These are phyloP conservation scores for Exophiala aquamarina DNA, from an alignment of 2,329 filamentous ascomycete species.

Conservation along the genomic window DNA sequence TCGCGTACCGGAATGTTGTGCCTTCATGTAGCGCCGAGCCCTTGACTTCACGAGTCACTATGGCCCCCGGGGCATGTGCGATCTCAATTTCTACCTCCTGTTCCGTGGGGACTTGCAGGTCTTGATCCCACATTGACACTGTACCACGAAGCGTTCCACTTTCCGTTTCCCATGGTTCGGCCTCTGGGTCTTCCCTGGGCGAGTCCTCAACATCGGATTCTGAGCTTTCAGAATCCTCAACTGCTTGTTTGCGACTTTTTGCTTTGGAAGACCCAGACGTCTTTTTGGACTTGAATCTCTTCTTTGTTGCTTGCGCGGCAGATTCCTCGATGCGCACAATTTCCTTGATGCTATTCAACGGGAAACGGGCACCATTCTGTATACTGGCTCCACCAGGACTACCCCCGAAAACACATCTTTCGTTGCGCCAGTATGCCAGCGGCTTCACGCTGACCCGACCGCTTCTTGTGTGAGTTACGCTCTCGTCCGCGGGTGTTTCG, in stretches of 20 bases:
- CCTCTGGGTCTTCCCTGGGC: slow-evolving; percentile 29
- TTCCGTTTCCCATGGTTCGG: slow-evolving; percentile 47
- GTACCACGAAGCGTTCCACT: slow-evolving; percentile 44
- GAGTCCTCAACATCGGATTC: slow-evolving; percentile 40
- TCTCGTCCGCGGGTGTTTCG: slow-evolving; percentile 52
- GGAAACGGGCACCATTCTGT: slow-evolving; percentile 53
- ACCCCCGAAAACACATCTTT: slow-evolving; percentile 70
- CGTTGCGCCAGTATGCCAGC: slow-evolving; percentile 82
- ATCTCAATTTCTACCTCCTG: slow-evolving; percentile 52
- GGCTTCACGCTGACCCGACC: slow-evolving; percentile 77
- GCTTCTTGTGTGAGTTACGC: slow-evolving; percentile 67
- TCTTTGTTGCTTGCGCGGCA: slow-evolving; percentile 34
- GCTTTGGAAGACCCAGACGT: slow-evolving; percentile 35
- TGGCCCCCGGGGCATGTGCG: slow-evolving; percentile 58
- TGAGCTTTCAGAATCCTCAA: slow-evolving; percentile 13
- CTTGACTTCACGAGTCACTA: slow-evolving; percentile 58
- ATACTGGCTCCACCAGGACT: slow-evolving; percentile 38
- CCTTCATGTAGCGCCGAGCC: slow-evolving; percentile 46
- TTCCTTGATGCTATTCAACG: slow-evolving; percentile 71
- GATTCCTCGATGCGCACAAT: slow-evolving; percentile 72
- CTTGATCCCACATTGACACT: slow-evolving; percentile 44
- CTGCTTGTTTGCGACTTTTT: slow-evolving; percentile 27
- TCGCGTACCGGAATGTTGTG: slow-evolving; percentile 77
- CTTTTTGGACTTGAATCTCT: slow-evolving; percentile 40
- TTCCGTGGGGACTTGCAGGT: slow-evolving; percentile 37